phyloP scores from a whole-genome alignment of 345 rosid species.

The Turritis glabra region DNA sequence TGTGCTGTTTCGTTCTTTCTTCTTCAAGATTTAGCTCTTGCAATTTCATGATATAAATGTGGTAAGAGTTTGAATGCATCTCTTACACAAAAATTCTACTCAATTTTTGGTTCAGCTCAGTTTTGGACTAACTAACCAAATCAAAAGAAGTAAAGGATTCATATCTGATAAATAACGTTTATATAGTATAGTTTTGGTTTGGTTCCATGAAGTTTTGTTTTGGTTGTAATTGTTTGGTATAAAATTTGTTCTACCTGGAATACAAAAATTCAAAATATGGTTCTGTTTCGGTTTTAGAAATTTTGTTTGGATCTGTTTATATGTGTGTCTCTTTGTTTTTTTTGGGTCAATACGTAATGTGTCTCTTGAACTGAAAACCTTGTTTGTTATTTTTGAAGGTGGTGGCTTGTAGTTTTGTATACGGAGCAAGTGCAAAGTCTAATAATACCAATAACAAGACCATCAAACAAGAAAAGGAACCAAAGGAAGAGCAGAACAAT shows the following conservation, averaged over 20 bases:
- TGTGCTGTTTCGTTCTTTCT: not conserved
- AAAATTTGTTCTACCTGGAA: not conserved
- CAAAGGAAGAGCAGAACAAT: slow-evolving; percentile 47
- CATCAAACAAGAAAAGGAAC: slow-evolving; percentile 52
- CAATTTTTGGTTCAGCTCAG: not conserved
- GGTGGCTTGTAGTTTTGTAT: slow-evolving; percentile 86
- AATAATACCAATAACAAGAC: slow-evolving; percentile 26
- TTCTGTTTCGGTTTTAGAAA: not conserved
- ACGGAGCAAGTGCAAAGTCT: slow-evolving; percentile 58
- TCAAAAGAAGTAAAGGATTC: not conserved
- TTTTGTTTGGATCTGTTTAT: not conserved
- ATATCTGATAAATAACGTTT: not conserved
- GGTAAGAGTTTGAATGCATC: not conserved
- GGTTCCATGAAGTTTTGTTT: not conserved
- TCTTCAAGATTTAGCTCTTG: not conserved
- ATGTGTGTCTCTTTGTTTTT: not conserved
- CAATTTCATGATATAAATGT: not conserved
- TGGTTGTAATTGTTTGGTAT: not conserved
- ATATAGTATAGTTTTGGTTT: not conserved
- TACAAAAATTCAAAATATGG: not conserved
- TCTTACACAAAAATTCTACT: not conserved
- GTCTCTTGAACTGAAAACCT: not conserved
- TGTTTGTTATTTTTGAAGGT: slow-evolving; percentile 51
- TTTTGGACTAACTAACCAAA: not conserved
- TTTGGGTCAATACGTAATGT: not conserved